These are phyloP conservation scores for Boeremia lycopersici DNA, from an alignment of 2,329 filamentous ascomycete genomes.

Conservation along the genomic window DNA sequence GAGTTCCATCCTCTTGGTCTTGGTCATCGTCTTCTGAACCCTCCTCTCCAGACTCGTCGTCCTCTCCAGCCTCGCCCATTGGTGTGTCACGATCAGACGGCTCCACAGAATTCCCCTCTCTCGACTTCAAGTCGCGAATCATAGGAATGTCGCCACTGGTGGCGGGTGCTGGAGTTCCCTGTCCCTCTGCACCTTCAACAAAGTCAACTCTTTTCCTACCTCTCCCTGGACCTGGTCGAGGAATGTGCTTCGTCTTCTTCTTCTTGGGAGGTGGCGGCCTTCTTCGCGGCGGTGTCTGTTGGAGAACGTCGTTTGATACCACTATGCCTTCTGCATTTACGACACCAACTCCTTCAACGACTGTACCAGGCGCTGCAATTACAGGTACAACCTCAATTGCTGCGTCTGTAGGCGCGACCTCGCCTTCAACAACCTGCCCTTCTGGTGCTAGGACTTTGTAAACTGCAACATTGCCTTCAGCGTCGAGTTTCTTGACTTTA, in stretches of 20 bases:
- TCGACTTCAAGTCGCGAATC: slow-evolving; percentile 39
- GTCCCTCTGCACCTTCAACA: slow-evolving; percentile 52
- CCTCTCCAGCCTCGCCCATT: slow-evolving; percentile 53
- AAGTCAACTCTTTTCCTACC: slow-evolving; percentile 77
- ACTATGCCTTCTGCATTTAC: slow-evolving; percentile 67
- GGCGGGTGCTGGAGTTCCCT: slow-evolving; percentile 33
- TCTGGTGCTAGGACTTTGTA: slow-evolving; percentile 83
- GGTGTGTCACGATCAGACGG: slow-evolving; percentile 48
- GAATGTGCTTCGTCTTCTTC: slow-evolving; percentile 72
- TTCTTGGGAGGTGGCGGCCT: slow-evolving; percentile 78
- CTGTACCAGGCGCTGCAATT: slow-evolving; percentile 61
- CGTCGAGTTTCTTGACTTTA: slow-evolving; percentile 78
- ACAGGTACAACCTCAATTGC: slow-evolving; percentile 52
- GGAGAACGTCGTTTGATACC: slow-evolving; percentile 55
- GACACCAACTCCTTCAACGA: slow-evolving; percentile 64
- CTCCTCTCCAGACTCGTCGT: slow-evolving; percentile 54
- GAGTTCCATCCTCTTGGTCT: slow-evolving; percentile 55
- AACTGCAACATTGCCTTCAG: slow-evolving; percentile 77
- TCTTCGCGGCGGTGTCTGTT: slow-evolving; percentile 61
- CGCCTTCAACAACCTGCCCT: slow-evolving; percentile 79
- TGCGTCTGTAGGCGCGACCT: slow-evolving; percentile 68
- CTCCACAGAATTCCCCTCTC: slow-evolving; percentile 48
- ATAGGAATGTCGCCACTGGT: slow-evolving; percentile 32
- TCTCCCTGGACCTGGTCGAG: slow-evolving; percentile 77
- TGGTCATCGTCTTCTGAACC: slow-evolving; percentile 55